phyloP scores from a whole-genome alignment of 2,329 filamentous ascomycete species.

The Arthrobotrys megalospora region DNA sequence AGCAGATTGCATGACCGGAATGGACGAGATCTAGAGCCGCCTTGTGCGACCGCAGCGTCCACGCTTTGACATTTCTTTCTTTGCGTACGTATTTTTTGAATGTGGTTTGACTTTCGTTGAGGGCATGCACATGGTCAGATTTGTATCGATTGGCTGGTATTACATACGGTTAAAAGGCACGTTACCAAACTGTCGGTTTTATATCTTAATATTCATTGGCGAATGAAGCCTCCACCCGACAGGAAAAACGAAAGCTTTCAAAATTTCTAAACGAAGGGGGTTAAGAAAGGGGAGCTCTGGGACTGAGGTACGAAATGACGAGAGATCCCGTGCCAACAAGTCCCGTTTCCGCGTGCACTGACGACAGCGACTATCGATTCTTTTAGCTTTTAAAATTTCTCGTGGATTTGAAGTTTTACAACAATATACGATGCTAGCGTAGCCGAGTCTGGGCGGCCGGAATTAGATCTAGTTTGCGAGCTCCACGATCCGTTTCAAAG shows the following conservation, averaged over 20 bases:
- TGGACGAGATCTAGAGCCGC: slow-evolving; percentile 16
- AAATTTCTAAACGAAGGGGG: not conserved
- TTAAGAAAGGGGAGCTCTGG: slow-evolving; percentile 10
- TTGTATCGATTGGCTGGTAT: slow-evolving; percentile 7
- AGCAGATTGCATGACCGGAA: slow-evolving; percentile 17
- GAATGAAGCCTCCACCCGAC: not conserved
- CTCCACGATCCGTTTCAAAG: no score
- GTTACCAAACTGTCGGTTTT: slow-evolving; percentile 37
- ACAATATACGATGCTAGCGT: not conserved
- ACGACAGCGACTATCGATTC: not conserved
- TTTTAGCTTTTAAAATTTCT: not conserved
- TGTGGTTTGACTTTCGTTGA: slow-evolving; percentile 12
- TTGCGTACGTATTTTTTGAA: not conserved
- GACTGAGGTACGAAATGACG: not conserved
- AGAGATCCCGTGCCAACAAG: slow-evolving; percentile 9
- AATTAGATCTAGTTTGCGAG: not conserved
- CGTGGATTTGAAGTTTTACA: slow-evolving; percentile 3
- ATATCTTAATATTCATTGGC: slow-evolving; percentile 27
- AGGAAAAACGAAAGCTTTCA: slow-evolving; percentile 3
- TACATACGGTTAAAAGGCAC: slow-evolving; percentile 6
- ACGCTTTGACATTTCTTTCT: slow-evolving; percentile 13
- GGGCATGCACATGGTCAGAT: not conserved
- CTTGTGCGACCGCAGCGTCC: slow-evolving; percentile 22
- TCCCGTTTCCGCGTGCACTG: slow-evolving; percentile 5
- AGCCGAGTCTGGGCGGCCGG: not conserved